Base-by-base conservation (phyloP, 108 stramenopile genomes). In the Fragilaria radians region DNA sequence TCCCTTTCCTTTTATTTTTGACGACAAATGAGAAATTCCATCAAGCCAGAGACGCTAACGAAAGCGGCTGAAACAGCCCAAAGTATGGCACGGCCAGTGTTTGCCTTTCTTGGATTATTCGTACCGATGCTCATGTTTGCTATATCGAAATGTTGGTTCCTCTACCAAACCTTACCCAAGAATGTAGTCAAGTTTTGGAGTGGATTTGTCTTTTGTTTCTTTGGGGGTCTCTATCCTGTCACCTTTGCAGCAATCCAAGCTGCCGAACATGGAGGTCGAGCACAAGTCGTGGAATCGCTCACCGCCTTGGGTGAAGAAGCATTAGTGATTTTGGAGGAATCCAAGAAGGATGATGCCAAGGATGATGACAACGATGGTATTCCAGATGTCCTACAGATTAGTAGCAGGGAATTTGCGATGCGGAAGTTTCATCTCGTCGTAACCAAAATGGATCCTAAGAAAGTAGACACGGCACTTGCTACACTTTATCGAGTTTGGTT, bases 241-340 rank as follows among this genome's bases (percentile, higher is more conserved):
- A 65, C 93, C 9, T 95, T 98, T 74, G 93, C 97, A 5, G 93
- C 95, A 29, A 55, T 93, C 46, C 85, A 96, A 77, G 97, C 94
- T 26, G 89, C 86, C 48, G 80, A 91, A 55, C 73, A 93, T 59
- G 75, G 87, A 32, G 96, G 95, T 27, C 61, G 83, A 24, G 57
- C 68, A 30, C 63, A 86, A 5, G 75, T 95, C 23, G 55, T 60
- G 50, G 72, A 82, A 46, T 77, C 90, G 14, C 28, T 97, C 0
- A 48, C 28, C 42, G 79, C 61, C 24, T 59, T 97, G 11, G 58
- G 79, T 25, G 73, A 77, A 18, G 91, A 96, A 64, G 78, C 71
- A 0, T 56, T 77, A 29, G 62, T 73, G 18, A 91, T 95, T 27
- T 59, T 88, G 23, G 76, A 89, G 5, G 95, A 84, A 59, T 91